Percentiles rank a stretch among this genome's conserved stretches.
Evolutionary conservation across 1,284 basidiomycete genomes (phyloP).

Genomic region (Pseudozyma tsukubaensis): DNA sequence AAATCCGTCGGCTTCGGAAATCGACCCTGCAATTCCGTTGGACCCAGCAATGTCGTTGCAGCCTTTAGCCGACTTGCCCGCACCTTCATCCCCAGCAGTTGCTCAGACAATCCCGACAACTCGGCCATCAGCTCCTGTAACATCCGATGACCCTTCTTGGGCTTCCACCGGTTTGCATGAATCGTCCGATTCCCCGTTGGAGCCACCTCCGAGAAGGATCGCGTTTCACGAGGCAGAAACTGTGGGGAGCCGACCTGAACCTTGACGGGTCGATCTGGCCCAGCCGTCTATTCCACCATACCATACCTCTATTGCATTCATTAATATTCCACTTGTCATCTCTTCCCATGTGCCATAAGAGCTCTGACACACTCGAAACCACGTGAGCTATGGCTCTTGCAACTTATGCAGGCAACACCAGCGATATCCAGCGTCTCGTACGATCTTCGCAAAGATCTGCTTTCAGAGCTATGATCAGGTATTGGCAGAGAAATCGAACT

Average conservation of each 20-base stretch:
- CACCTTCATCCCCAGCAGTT: background rate
- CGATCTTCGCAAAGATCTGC: background rate
- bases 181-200: background rate
- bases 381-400: too few relatives aligned
- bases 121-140: background rate
- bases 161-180: background rate
- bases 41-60: constrained; percentile 8
- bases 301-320: background rate
- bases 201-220: constrained; percentile 28
- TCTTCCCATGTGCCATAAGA: too few relatives aligned
- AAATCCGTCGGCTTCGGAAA: constrained; percentile 6
- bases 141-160: background rate
- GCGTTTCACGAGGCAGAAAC: constrained; percentile 32
- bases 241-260: background rate
- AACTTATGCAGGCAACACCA: too few relatives aligned
- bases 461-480: background rate
- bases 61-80: background rate
- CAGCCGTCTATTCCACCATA: background rate
- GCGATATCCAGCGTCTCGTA: too few relatives aligned
- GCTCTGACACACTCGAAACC: too few relatives aligned
- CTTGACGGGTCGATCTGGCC: background rate
- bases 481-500: background rate
- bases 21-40: constrained; percentile 25
- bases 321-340: too few relatives aligned
- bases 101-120: background rate